A percentile compares a stretch with the other conserved stretches of the same genome.
Evolutionary conservation across 2,329 filamentous ascomycete species (phyloP).

Genomic region (Phaeomoniella chlamydospora): DNA sequence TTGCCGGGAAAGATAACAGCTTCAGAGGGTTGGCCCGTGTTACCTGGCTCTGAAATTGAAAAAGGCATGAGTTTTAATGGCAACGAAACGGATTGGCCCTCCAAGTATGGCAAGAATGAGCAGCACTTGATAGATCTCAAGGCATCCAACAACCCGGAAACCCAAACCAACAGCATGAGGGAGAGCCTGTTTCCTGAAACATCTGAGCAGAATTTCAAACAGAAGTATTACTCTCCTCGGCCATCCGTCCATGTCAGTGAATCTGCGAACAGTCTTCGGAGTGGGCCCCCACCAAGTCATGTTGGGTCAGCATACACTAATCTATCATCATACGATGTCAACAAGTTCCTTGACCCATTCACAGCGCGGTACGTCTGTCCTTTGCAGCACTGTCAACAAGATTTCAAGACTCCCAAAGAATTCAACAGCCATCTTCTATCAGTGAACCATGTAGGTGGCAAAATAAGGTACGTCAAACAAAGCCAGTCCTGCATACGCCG

Average conservation of each 20-base stretch:
- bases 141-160: not conserved
- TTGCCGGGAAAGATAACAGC: not conserved
- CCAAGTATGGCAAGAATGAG: not conserved
- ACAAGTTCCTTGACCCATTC: conserved; percentile 16
- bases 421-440: conserved; percentile 20
- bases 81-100: not conserved
- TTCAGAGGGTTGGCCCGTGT: not conserved
- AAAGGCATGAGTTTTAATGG: not conserved
- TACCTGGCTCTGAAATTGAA: too few relatives aligned
- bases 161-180: not conserved
- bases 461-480: conserved; percentile 8
- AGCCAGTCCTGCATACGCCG: not conserved
- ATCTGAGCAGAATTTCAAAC: not conserved
- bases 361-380: conserved; percentile 18
- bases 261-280: conserved; percentile 1
- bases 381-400: conserved; percentile 12
- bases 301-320: not conserved
- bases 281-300: too few relatives aligned
- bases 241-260: conserved; percentile 1
- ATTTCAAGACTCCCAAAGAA: conserved; percentile 11
- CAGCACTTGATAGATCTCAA: not conserved
- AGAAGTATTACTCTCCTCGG: conserved; percentile 2
- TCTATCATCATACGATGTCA: conserved; percentile 8
- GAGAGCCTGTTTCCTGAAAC: not conserved
- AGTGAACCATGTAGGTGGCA: conserved; percentile 10